Conservation (phyloP, 129 eudicot genomes). For the Kitagawia praeruptora region DNA sequence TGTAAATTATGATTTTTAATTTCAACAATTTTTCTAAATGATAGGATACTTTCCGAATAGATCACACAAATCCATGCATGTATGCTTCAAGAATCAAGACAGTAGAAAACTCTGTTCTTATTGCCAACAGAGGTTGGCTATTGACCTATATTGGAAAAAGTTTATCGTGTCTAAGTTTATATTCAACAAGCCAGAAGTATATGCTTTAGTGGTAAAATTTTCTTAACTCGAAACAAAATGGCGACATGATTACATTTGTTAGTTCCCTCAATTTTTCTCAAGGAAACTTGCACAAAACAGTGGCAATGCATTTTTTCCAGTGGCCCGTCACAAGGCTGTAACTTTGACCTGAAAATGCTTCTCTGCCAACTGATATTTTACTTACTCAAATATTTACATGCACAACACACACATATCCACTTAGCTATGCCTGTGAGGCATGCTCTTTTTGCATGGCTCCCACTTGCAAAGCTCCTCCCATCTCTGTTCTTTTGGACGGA, state of each 20-base stretch:
- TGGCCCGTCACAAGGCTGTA: constrained; percentile 84
- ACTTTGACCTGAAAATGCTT: constrained; percentile 79
- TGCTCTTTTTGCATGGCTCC: constrained; percentile 45
- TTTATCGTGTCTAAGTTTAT: background rate
- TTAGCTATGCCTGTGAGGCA: constrained; percentile 28
- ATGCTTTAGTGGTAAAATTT: background rate
- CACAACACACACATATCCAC: constrained; percentile 60
- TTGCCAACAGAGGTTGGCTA: background rate
- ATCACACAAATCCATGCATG: background rate
- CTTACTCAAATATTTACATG: constrained; percentile 55
- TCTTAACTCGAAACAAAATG: constrained; percentile 10
- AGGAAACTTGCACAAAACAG: constrained; percentile 25
- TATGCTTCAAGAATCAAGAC: background rate
- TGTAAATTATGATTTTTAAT: no score
- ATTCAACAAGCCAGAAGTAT: background rate
- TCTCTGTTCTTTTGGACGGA: constrained; percentile 34
- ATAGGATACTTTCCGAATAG: no score
- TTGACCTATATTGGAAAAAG: background rate
- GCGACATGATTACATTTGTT: constrained; percentile 21
- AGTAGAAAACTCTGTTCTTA: background rate
- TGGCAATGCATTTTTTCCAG: constrained; percentile 27
- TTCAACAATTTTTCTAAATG: no score
- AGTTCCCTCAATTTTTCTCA: constrained; percentile 20
- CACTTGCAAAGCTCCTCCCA: constrained; percentile 48
- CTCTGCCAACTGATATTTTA: constrained; percentile 24